Evolutionary conservation across 257 asterid genomes (phyloP), one percentile per base, ranked within the genome.

Genomic region (Anisodus acutangulus): DNA sequence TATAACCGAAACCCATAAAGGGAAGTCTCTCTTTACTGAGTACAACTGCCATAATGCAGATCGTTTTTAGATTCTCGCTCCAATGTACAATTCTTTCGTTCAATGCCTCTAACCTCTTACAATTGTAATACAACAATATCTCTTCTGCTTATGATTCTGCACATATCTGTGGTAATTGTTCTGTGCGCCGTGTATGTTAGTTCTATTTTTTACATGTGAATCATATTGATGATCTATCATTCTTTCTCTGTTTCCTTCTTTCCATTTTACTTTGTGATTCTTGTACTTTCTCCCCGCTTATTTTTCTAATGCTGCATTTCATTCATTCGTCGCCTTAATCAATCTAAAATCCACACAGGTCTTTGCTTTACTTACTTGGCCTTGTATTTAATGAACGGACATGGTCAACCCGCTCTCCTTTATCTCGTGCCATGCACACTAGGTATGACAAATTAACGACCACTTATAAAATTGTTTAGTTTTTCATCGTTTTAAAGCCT

Each of bases 331-430:
- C 54, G 19, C 26, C 83, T 62, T 72, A 39, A 79, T 35, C 12
- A 59, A 35, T 62, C 37, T 72, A 86, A 60, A n/a, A 88, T 84
- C 82, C 54, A 62, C 89, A 90, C 97, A 95, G 99, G 99, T 60
- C 91, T 95, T 76, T 17, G 88, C 57, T 88, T 91, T 47, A 94
- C 99, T 53, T 95, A 94, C 88, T 49, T 93, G 79, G 99, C 92
- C 71, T 85, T 95, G 93, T 95, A 93, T 87, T 89, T 95, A 85
- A 95, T 95, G 99, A 69, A 92, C n/a, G 99, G 98, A 47, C 94
- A 94, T 54, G 99, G 99, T 79, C 98, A 95, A 84, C 99, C 99
- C 0, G 99, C 99, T 74, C 97, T 95, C 82, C 95, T 95, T 68
- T 95, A 95, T 89, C 95, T 95, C 76, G 99, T 95, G 81, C 99